A percentile compares a stretch with the other conserved stretches of the same genome.
These are phyloP conservation scores for Chlorencoelia australis DNA, from an alignment of 2,329 filamentous ascomycete genomes.

Conservation along the genomic window DNA sequence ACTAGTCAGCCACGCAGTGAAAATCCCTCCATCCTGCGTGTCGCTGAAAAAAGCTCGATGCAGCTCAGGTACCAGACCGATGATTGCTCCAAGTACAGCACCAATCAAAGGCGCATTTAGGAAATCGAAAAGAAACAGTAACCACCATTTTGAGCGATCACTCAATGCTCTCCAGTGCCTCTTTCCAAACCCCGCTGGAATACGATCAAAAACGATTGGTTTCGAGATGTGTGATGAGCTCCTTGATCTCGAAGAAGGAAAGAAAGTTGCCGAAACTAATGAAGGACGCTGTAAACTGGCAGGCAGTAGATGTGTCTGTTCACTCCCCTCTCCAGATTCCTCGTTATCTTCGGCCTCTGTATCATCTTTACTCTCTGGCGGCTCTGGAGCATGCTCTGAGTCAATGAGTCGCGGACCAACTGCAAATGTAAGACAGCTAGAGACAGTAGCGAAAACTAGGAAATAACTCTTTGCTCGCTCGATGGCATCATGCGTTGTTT, in stretches of 20 bases:
- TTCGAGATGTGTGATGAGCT: constrained; percentile 5
- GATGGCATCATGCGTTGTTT: constrained; percentile 38
- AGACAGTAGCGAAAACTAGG: constrained; percentile 53
- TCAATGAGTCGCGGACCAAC: constrained; percentile 50
- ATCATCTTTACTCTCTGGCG: constrained; percentile 18
- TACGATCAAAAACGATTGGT: constrained; percentile 14
- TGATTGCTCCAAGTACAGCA: constrained; percentile 44
- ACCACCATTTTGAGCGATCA: constrained; percentile 26
- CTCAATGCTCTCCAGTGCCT: constrained; percentile 23
- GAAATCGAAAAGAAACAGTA: constrained; percentile 36
- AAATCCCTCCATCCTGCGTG: constrained; percentile 48
- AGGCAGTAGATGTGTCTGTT: constrained; percentile 39
- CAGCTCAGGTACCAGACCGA: constrained; percentile 49
- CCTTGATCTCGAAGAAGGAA: constrained; percentile 19
- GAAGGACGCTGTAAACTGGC: constrained; percentile 13
- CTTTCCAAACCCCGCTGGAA: constrained; percentile 19
- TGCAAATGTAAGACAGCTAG: constrained; percentile 53
- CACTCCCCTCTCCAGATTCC: constrained; percentile 16
- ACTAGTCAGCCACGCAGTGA: constrained; percentile 56
- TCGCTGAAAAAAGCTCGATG: constrained; percentile 52
- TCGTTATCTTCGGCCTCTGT: constrained; percentile 3
- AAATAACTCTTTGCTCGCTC: constrained; percentile 56
- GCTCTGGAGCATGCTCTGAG: constrained; percentile 30
- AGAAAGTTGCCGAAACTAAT: constrained; percentile 20
- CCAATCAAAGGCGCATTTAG: constrained; percentile 53